Base-by-base conservation (phyloP, 1,139 yeast genomes). In the Geotrichum bryndzae region DNA sequence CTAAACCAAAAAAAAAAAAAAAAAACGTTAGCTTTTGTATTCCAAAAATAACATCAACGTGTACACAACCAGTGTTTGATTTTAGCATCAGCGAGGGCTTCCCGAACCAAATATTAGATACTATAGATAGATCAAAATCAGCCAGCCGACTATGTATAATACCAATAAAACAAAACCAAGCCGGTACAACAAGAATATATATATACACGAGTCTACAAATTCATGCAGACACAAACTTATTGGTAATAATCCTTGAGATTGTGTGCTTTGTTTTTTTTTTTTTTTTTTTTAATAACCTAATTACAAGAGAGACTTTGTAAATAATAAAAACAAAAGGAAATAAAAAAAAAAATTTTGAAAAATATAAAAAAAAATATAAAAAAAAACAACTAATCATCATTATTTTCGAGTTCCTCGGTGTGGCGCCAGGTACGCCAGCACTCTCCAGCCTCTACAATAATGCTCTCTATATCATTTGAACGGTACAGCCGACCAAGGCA, bases 361-460 rank as follows among this genome's bases (percentile, higher is more conserved):
- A 15, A 5, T 8, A 6, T 3, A 15, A 4, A 48, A 27, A 10
- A 8, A 11, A 7, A 11, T 53, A 2, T 7, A 23, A 22, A 22
- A 15, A 27, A 35, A 33, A 33, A 31, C 31, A 31, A 31, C 18
- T 8, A 15, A 22, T 11, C n/a, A 13, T 55, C 58, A 8, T 56
- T 33, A 50, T 54, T 56, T 23, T 58, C 61, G 22, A 54, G 45
- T 13, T 62, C 62, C 60, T 72, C 75, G 15, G 64, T 63, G 86
- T 91, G 88, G 54, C 88, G 76, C 91, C 96, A 89, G 68, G 86
- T 87, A 64, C 96, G 79, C 96, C 96, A 90, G 59, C 89, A 78
- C 69, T 89, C 96, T 22, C 96, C 96, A 1, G 96, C 92, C 72
- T 88, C 96, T 59, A 77, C 77, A 54, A 90, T 79, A 45, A 90